phyloP scores from a whole-genome alignment of 2,329 filamentous ascomycete genomes.

The Fusarium sterilihyphosum region DNA sequence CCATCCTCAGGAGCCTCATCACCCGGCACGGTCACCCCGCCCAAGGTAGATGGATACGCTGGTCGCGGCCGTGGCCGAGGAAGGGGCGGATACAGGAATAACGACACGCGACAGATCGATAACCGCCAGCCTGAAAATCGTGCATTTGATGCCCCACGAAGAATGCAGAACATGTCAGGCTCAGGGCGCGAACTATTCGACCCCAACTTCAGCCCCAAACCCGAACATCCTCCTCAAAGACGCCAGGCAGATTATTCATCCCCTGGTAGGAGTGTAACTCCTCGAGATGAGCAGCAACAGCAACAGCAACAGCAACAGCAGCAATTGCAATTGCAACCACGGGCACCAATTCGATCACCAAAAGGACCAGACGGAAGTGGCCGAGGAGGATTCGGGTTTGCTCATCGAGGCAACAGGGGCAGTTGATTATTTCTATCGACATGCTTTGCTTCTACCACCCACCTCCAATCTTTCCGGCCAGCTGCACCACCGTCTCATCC shows the following conservation, averaged over 20 bases:
- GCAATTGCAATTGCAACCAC: slow-evolving; percentile 51
- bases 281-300: slow-evolving; percentile 65
- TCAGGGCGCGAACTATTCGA: slow-evolving; percentile 76
- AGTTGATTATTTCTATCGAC: slow-evolving; percentile 48
- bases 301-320: slow-evolving; percentile 47
- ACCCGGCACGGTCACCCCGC: slow-evolving; percentile 69
- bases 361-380: slow-evolving; percentile 81
- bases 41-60: slow-evolving; percentile 51
- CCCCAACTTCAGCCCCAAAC: slow-evolving; percentile 74
- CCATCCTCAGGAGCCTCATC: slow-evolving; percentile 68
- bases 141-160: slow-evolving; percentile 44
- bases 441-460: slow-evolving; percentile 74
- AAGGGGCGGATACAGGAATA: slow-evolving; percentile 49
- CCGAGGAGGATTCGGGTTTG: slow-evolving; percentile 81
- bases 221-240: slow-evolving; percentile 61
- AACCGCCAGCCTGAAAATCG: slow-evolving; percentile 46
- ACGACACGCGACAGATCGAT: slow-evolving; percentile 46
- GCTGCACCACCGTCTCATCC: slow-evolving; percentile 84
- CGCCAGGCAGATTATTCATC: slow-evolving; percentile 52
- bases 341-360: slow-evolving; percentile 77
- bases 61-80: slow-evolving; percentile 60
- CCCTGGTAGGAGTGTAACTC: slow-evolving; percentile 52
- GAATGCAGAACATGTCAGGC: slow-evolving; percentile 41
- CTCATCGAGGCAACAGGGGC: slow-evolving; percentile 64
- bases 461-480: slow-evolving; percentile 90